Evolutionary conservation across 495 filamentous ascomycete genomes (phyloP).

Genomic region (Hypoxylon fragiforme): DNA sequence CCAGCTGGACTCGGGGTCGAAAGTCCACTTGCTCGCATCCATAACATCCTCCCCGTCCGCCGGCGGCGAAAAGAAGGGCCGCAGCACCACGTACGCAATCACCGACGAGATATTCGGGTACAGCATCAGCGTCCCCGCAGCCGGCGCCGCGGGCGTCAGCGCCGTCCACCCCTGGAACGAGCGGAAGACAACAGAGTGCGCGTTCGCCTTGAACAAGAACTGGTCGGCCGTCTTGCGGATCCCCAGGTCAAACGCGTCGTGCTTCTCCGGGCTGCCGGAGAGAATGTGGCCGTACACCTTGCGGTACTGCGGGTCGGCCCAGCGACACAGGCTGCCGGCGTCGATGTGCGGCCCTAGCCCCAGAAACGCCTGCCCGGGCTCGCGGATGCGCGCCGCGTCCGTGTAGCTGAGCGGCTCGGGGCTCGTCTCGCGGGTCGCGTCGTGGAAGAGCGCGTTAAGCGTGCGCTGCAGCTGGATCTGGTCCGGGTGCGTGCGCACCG

Average conservation of each 20-base stretch:
- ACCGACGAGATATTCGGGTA: slow-evolving; percentile 6
- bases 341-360: slow-evolving; percentile 26
- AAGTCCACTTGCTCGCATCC: slow-evolving; percentile 26
- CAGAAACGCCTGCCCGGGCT: slow-evolving; percentile 14
- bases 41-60: slow-evolving; percentile 5
- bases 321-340: slow-evolving; percentile 7
- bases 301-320: slow-evolving; percentile 7
- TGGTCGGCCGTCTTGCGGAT: slow-evolving; percentile 4
- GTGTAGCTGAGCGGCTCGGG: slow-evolving; percentile 26
- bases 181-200: slow-evolving; percentile 5
- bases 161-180: slow-evolving; percentile 13
- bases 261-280: slow-evolving; percentile 1
- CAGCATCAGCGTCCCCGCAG: slow-evolving; percentile 1
- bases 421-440: slow-evolving; percentile 1
- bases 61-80: slow-evolving; percentile 24
- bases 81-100: slow-evolving; percentile 20
- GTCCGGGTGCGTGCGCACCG: slow-evolving; percentile 27
- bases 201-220: slow-evolving; percentile 1
- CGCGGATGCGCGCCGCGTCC: slow-evolving; percentile 23
- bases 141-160: background rate
- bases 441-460: slow-evolving; percentile 22
- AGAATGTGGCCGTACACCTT: slow-evolving; percentile 7
- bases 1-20: slow-evolving; percentile 14
- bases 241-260: slow-evolving; percentile 3
- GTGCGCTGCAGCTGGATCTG: slow-evolving; percentile 16